These are phyloP conservation scores for Fusarium foetens DNA, from an alignment of 2,329 filamentous ascomycete species.

Conservation along the genomic window DNA sequence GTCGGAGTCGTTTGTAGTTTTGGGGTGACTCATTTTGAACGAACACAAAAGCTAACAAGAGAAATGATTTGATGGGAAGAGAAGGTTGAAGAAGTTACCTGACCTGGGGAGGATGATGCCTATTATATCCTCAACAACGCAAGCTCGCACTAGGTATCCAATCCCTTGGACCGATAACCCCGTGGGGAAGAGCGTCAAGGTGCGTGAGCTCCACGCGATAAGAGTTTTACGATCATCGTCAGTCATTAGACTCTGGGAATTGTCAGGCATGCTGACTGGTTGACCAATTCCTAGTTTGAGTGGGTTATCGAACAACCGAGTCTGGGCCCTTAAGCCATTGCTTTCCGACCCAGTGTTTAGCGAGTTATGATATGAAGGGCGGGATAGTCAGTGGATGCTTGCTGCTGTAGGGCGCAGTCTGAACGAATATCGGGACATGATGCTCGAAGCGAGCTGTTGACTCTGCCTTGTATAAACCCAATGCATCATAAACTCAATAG, in stretches of 20 bases:
- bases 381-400: neutral
- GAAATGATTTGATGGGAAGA: rapidly evolving
- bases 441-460: neutral
- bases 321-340: neutral
- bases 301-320: neutral
- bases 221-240: neutral
- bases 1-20: neutral
- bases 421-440: neutral
- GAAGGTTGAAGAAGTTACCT: neutral
- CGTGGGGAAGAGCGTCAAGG: neutral
- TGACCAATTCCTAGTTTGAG: neutral
- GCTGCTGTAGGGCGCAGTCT: neutral
- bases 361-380: neutral
- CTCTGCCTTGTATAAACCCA: too few relatives aligned
- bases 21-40: neutral
- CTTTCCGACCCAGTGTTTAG: neutral
- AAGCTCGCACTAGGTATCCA: neutral
- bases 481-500: rapidly evolving
- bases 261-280: neutral
- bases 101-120: neutral
- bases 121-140: neutral
- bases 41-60: neutral
- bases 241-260: neutral
- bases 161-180: neutral
- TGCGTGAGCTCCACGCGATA: neutral